Evolutionary conservation across 1,284 basidiomycete species (phyloP), one percentile per base, ranked within the genome.

Genomic region (Tranzscheliella williamsii): DNA sequence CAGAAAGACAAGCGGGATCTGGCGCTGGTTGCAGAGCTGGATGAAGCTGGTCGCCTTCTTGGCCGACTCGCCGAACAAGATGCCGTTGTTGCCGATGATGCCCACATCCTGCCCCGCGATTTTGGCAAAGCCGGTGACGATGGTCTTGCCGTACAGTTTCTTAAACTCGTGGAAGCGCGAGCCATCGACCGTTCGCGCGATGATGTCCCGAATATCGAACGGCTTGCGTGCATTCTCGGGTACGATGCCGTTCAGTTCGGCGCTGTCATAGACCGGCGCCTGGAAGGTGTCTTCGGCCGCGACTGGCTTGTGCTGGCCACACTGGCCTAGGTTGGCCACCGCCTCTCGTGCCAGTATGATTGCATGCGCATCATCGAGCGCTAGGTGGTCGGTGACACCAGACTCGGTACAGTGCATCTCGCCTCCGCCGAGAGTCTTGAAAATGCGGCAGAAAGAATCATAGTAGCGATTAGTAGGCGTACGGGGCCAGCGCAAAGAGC

Each of bases 21-120:
- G 84, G 16, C 92, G 83, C 78, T 96, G 93, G 7, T 90, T 91
- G 77, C 92, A 96, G 5, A 95, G 83, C 78, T 95, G 85, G 56
- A 96, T 94, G 76, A 96, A 95, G 74, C 94, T 91, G 3, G 91
- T 90, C 12, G 91, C 91, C 79, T 96, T 95, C 46, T 92, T 80
- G 1, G 92, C 92, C 1, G 91, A 91, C 4, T 90, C 89, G 4
- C 91, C 93, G 79, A 96, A 91, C 20, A 96, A 81, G 50, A 95
- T 91, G 56, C 92, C 92, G 71, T 93, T 93, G 80, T 96, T 96
- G 30, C 87, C 93, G 26, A 94, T 84, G 56, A 94, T 91, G 30
- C 68, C 70, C 11, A 70, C 63, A 16, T 63, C 54, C 33, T 71
- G 65, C 6, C 70, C 70, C 4, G 49, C 65, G 13, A 41, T 80